Evolutionary conservation across 192 early-diverging fungal genomes (phyloP).

Genomic region (Coemansia sp.): DNA sequence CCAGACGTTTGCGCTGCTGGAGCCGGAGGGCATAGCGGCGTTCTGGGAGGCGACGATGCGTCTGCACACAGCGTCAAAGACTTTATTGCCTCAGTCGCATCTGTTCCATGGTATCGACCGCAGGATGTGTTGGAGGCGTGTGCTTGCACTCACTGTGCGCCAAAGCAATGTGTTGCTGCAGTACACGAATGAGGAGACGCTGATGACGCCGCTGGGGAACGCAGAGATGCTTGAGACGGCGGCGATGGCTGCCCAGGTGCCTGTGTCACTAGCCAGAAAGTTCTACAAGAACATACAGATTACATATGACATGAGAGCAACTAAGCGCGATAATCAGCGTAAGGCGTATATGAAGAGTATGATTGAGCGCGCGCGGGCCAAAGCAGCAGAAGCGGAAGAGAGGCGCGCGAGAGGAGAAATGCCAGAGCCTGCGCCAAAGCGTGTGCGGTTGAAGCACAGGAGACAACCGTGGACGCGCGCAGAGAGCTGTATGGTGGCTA

Average conservation of each 20-base stretch:
- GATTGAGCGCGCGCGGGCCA: slow-evolving; percentile 1
- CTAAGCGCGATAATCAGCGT: neutral
- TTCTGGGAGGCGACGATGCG: slow-evolving; percentile 5
- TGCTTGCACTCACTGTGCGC: neutral
- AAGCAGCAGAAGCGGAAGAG: neutral
- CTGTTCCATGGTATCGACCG: slow-evolving; percentile 21
- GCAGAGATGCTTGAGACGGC: slow-evolving; percentile 6
- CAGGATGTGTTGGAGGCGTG: slow-evolving; percentile 12
- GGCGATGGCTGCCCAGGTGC: slow-evolving; percentile 14
- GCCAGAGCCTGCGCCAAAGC: no score
- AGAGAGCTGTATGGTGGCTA: slow-evolving; percentile 4
- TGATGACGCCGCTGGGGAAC: slow-evolving; percentile 17
- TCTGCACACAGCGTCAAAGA: neutral
- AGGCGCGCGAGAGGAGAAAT: no score
- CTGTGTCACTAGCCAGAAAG: slow-evolving; percentile 17
- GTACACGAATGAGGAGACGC: neutral
- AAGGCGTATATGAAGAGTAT: no score
- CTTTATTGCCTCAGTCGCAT: slow-evolving; percentile 1
- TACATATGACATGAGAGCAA: neutral
- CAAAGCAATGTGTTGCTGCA: slow-evolving; percentile 7
- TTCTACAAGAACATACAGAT: slow-evolving; percentile 21
- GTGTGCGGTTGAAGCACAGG: no score
- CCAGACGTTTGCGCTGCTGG: no score
- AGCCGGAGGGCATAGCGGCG: no score
- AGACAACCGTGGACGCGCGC: slow-evolving; percentile 21